Conservation (phyloP, 768 basidiomycete genomes). For the Podaxis sp. region DNA sequence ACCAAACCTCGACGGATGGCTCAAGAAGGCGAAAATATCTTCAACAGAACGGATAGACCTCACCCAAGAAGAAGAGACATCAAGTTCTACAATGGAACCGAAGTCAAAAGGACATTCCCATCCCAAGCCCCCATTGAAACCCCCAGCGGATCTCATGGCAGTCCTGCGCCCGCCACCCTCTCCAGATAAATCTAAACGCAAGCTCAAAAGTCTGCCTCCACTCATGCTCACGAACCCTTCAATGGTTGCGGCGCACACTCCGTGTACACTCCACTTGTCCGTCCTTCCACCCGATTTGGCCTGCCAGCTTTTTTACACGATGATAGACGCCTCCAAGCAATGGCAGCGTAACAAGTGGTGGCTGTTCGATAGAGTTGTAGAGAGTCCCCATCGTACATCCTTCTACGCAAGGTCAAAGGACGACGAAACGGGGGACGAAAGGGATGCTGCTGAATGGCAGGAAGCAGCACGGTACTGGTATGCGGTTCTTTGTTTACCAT, state of each 20-base stretch:
- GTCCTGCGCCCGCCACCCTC: conserved; percentile 53
- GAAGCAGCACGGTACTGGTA: conserved; percentile 78
- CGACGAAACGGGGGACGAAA: conserved; percentile 29
- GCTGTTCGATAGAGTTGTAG: conserved; percentile 78
- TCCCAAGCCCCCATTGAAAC: conserved; percentile 25
- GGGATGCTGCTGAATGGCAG: conserved; percentile 41
- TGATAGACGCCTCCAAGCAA: conserved; percentile 56
- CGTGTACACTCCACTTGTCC: conserved; percentile 71
- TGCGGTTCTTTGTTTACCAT: conserved; percentile 11
- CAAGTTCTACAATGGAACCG: conserved; percentile 4
- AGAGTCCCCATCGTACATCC: conserved; percentile 81
- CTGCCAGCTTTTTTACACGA: conserved; percentile 68
- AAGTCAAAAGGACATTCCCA: conserved; percentile 3
- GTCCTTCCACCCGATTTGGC: conserved; percentile 75
- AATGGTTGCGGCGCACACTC: conserved; percentile 66
- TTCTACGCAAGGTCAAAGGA: conserved; percentile 61
- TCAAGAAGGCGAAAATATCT: conserved; percentile 27
- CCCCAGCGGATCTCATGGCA: conserved; percentile 47
- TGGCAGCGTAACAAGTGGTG: conserved; percentile 85
- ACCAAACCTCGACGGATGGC: conserved; percentile 54
- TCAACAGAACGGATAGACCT: conserved; percentile 15
- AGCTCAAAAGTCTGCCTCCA: conserved; percentile 47
- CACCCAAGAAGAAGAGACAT: conserved; percentile 15
- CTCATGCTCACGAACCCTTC: conserved; percentile 59
- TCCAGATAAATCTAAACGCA: conserved; percentile 24